These are phyloP conservation scores for Eremothecium gossypii DNA, from an alignment of 1,139 yeast genomes.

Conservation along the genomic window DNA sequence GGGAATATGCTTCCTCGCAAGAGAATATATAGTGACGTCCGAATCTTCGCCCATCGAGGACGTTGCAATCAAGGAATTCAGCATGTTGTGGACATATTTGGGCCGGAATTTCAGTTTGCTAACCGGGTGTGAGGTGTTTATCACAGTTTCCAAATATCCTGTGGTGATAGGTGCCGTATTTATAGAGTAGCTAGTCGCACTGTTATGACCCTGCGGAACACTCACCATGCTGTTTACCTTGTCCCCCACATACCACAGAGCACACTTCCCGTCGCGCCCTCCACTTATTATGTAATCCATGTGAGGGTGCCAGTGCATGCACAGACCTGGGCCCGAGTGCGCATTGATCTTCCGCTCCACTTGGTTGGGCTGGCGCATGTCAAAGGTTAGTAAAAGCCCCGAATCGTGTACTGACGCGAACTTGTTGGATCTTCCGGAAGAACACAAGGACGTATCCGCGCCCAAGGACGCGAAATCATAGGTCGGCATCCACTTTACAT, in stretches of 20 bases:
- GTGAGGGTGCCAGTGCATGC: conserved; percentile 83
- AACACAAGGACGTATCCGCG: conserved; percentile 3
- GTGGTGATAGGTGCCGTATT: conserved; percentile 24
- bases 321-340: conserved; percentile 85
- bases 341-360: conserved; percentile 74
- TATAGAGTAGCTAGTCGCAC: conserved; percentile 11
- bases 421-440: conserved; percentile 32
- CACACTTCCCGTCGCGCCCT: conserved; percentile 63
- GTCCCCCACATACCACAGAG: conserved; percentile 31
- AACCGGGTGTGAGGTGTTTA: conserved; percentile 58
- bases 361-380: conserved; percentile 48
- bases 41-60: conserved; percentile 73
- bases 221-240: conserved; percentile 4
- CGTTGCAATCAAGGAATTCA: conserved; percentile 60
- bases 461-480: conserved; percentile 15
- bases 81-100: conserved; percentile 33
- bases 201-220: conserved; percentile 22
- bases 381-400: conserved; percentile 82
- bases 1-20: conserved; percentile 70
- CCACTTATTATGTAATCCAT: conserved; percentile 80
- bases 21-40: conserved; percentile 61
- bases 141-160: conserved; percentile 57
- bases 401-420: conserved; percentile 79
- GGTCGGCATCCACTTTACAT: conserved; percentile 30
- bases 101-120: conserved; percentile 48